These are phyloP conservation scores for Lecanoromycetidae sp. DNA, from an alignment of 2,329 filamentous ascomycete species.

Conservation along the genomic window DNA sequence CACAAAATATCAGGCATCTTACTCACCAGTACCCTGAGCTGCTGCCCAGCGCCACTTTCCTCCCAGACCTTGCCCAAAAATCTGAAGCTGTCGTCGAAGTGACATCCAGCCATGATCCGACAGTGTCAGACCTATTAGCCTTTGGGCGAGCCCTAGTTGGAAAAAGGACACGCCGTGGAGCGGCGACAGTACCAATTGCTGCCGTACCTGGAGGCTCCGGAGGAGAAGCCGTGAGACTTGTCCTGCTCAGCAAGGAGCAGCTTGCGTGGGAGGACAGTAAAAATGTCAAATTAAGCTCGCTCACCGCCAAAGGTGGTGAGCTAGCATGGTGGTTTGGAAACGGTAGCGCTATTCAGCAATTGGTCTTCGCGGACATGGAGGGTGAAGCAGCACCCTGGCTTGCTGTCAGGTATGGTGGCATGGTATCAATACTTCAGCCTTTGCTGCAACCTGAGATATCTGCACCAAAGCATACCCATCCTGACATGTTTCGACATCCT, in stretches of 20 bases:
- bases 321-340: conserved; percentile 37
- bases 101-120: conserved; percentile 26
- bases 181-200: conserved; percentile 26
- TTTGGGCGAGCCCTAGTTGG: conserved; percentile 37
- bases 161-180: conserved; percentile 21
- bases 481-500: conserved; percentile 7
- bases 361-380: conserved; percentile 38
- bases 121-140: conserved; percentile 33
- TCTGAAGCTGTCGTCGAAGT: conserved; percentile 25
- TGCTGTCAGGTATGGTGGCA: conserved; percentile 37
- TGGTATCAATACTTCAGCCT: conserved; percentile 38
- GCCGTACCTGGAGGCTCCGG: conserved; percentile 32
- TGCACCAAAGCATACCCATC: conserved; percentile 18
- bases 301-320: conserved; percentile 32
- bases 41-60: neutral
- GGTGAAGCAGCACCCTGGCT: conserved; percentile 34
- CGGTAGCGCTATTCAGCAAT: conserved; percentile 41
- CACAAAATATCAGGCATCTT: conserved; percentile 4
- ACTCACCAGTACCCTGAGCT: conserved; percentile 7
- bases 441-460: conserved; percentile 25
- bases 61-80: conserved; percentile 23
- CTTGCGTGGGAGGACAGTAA: conserved; percentile 28
- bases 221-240: conserved; percentile 37
- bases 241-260: conserved; percentile 28
- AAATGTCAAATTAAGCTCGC: conserved; percentile 27